Evolutionary conservation across 495 filamentous ascomycete species (phyloP).

Genomic region (Venustampulla echinocandica): DNA sequence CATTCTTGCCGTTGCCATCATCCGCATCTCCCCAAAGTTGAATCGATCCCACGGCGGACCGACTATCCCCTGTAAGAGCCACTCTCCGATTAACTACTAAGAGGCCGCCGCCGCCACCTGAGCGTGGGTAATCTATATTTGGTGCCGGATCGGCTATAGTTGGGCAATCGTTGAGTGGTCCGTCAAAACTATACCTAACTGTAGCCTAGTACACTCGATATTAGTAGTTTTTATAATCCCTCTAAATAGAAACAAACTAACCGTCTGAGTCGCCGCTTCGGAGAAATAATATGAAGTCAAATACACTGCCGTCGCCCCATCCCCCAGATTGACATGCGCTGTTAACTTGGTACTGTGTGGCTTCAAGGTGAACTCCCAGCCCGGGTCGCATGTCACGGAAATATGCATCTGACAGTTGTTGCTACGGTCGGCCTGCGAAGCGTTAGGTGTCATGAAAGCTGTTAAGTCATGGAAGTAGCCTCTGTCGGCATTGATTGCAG

Average conservation of each 20-base stretch:
- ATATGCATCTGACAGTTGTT: background rate
- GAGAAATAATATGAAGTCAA: background rate
- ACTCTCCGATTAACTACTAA: background rate
- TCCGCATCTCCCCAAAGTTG: background rate
- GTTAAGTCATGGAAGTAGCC: background rate
- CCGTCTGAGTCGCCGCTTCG: too few species aligned
- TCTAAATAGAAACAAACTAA: too few species aligned
- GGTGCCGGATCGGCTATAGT: background rate
- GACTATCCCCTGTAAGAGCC: background rate
- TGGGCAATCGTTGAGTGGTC: background rate
- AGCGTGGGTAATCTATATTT: background rate
- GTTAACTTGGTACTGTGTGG: background rate
- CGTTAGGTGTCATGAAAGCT: background rate
- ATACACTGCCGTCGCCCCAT: background rate
- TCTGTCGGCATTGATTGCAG: background rate
- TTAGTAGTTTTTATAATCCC: too few species aligned
- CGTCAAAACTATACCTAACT: background rate
- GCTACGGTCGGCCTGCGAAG: background rate
- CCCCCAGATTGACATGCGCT: background rate
- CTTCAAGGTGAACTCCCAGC: background rate
- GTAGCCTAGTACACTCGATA: background rate
- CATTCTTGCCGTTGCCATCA: background rate
- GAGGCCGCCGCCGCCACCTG: background rate
- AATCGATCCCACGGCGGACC: background rate
- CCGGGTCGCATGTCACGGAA: background rate